These are phyloP conservation scores for Penicillium aurantiogriseum DNA, from an alignment of 2,329 filamentous ascomycete species.

Conservation along the genomic window DNA sequence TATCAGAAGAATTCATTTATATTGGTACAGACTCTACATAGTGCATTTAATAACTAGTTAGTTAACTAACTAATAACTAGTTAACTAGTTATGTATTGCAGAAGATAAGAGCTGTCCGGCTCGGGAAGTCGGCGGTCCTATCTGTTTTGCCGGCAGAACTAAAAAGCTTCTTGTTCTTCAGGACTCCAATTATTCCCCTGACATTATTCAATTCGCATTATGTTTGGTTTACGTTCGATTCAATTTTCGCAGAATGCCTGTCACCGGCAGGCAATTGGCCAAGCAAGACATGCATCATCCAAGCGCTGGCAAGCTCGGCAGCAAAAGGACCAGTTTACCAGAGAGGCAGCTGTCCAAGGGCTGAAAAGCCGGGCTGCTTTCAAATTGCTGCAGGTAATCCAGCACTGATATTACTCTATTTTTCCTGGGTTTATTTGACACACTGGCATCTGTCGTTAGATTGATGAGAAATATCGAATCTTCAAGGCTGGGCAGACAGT, in stretches of 20 bases:
- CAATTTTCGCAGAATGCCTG: not conserved
- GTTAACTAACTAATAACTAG: too few relatives aligned
- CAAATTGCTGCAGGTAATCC: constrained; percentile 76
- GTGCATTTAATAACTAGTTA: too few relatives aligned
- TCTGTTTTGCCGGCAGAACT: constrained; percentile 19
- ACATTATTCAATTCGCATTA: constrained; percentile 2
- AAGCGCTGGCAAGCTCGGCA: constrained; percentile 83
- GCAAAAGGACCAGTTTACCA: constrained; percentile 66
- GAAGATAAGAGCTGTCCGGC: not conserved
- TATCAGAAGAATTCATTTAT: not conserved
- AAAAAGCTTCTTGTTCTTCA: not conserved
- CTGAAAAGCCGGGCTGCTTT: constrained; percentile 90
- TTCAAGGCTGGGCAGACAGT: constrained; percentile 81
- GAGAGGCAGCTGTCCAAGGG: constrained; percentile 72
- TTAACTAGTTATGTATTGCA: too few relatives aligned
- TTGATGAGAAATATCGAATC: constrained; percentile 76
- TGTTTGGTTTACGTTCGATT: constrained; percentile 11
- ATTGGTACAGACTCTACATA: not conserved
- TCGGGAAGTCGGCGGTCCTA: not conserved
- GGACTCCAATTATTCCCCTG: not conserved
- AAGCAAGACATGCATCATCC: constrained; percentile 53
- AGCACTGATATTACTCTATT: not conserved
- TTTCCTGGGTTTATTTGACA: constrained; percentile 1
- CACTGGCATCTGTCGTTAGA: constrained; percentile 48
- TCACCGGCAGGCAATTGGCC: not conserved